Evolutionary conservation across 1,139 yeast genomes (phyloP).

Genomic region (Pichia sp.): DNA sequence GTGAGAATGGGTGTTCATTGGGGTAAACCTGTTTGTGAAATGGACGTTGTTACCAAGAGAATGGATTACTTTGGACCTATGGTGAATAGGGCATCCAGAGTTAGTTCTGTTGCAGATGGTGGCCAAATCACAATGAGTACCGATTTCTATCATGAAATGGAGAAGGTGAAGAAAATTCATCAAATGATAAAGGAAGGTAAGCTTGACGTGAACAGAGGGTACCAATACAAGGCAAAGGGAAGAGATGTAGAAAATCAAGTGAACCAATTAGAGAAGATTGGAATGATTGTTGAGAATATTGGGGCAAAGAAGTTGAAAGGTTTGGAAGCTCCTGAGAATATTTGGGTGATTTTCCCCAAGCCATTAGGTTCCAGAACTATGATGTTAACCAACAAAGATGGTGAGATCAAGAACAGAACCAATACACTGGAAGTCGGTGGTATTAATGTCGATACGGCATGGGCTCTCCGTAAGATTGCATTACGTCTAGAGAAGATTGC

Average conservation of each 20-base stretch:
- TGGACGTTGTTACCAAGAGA: conserved; percentile 88
- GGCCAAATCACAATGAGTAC: conserved; percentile 90
- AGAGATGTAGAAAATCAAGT: conserved; percentile 63
- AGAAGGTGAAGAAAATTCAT: conserved; percentile 49
- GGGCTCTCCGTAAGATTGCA: conserved; percentile 41
- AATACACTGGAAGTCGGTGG: conserved; percentile 24
- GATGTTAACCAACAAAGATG: conserved; percentile 25
- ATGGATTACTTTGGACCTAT: conserved; percentile 99
- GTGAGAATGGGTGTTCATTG: conserved; percentile 98
- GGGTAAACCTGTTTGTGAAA: conserved; percentile 96
- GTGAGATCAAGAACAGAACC: conserved; percentile 18
- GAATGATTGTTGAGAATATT: conserved; percentile 59
- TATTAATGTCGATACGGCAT: conserved; percentile 30
- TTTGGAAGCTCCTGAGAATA: conserved; percentile 84
- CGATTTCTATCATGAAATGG: conserved; percentile 71
- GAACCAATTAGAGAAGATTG: conserved; percentile 57
- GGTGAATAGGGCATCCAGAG: conserved; percentile 93
- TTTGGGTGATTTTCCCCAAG: conserved; percentile 73
- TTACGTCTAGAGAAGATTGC: conserved; percentile 42
- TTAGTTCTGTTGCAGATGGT: conserved; percentile 93
- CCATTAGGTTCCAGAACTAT: conserved; percentile 52
- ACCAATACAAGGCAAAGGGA: conserved; percentile 57
- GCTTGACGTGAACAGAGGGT: conserved; percentile 43
- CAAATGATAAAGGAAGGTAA: conserved; percentile 37
- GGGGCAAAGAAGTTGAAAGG: conserved; percentile 94